Conservation (phyloP, 2,329 filamentous ascomycete genomes). For the Ophiognomonia clavigignenti-juglandacearum region DNA sequence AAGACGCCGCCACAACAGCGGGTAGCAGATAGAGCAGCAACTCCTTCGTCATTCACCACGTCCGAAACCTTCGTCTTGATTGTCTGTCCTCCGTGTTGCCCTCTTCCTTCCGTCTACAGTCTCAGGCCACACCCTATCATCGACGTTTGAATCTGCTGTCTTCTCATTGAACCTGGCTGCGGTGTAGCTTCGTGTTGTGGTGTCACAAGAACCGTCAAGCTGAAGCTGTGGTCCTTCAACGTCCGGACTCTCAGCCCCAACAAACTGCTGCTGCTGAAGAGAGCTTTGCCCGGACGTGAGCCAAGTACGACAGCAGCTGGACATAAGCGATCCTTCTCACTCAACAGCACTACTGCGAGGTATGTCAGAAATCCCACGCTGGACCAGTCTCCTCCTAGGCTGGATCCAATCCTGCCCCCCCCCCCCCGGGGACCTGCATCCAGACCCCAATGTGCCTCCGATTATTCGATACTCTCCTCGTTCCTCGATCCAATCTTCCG, state of each 20-base stretch:
- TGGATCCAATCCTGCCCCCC: no score
- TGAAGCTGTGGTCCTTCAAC: background rate
- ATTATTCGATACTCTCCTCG: background rate
- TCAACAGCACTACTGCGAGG: conserved; percentile 1
- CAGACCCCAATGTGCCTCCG: conserved; percentile 2
- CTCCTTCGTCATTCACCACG: no score
- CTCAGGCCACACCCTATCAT: no score
- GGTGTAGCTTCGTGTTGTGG: background rate
- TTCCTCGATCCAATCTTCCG: background rate
- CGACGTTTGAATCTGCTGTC: no score
- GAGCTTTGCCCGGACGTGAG: background rate
- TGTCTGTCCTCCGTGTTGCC: no score
- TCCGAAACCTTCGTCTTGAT: no score
- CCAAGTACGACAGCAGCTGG: background rate
- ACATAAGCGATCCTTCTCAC: background rate
- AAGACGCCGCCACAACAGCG: no score
- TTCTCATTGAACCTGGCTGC: background rate
- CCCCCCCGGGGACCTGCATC: no score
- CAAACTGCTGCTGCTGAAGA: background rate
- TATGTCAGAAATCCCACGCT: background rate
- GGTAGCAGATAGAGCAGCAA: no score
- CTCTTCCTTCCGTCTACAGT: no score
- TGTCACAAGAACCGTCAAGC: background rate
- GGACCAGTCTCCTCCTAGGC: no score
- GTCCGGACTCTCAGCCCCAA: background rate